Evolutionary conservation across 1,284 basidiomycete species (phyloP), one percentile per base, ranked within the genome.

Genomic region (Phenoliferia sp.): DNA sequence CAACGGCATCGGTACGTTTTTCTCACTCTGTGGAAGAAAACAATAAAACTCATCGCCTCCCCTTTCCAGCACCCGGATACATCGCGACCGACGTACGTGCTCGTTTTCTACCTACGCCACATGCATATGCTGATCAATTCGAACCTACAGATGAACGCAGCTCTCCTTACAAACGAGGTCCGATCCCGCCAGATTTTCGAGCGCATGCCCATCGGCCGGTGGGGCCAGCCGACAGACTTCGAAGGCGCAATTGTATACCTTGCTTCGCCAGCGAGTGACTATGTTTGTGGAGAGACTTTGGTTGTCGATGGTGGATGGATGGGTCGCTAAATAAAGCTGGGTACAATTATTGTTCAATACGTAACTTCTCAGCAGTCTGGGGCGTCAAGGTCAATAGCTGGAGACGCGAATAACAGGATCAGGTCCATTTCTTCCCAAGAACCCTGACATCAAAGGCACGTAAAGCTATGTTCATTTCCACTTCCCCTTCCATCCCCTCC

Each of bases 161-260:
- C 85, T 73, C 82, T 94, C 56, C 83, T 93, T 56, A 82, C 83
- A 60, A 88, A 94, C 79, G 86, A 88, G 48, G 83, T 82, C 54
- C 86, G 91, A 62, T 83, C 88, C 67, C 86, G 87, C 63, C 94
- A 97, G 80, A 95, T 97, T 77, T 87, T 90, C 66, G 93, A 95
- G 59, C 86, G 93, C 65, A 95, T 94, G 73, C 92, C 92, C n/a
- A 89, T 90, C 9, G 89, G 87, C 26, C 83, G 94, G 68, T 97
- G 94, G 94, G 94, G 92, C 48, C 81, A 84, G 35, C 92, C 94
- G 1, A 82, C 82, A 55, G 94, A 97, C 81, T 94, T 97, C 80
- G 91, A 90, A 36, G 94, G 94, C 7, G 90, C 92, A 0, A 80
- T 90, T 63, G 86, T 96, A n/a, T 97, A 92, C 81, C 86, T 97